A percentile compares a stretch with the other conserved stretches of the same genome.
Evolutionary conservation across 805 yeast species (phyloP).

Genomic region (Candida maltosa): DNA sequence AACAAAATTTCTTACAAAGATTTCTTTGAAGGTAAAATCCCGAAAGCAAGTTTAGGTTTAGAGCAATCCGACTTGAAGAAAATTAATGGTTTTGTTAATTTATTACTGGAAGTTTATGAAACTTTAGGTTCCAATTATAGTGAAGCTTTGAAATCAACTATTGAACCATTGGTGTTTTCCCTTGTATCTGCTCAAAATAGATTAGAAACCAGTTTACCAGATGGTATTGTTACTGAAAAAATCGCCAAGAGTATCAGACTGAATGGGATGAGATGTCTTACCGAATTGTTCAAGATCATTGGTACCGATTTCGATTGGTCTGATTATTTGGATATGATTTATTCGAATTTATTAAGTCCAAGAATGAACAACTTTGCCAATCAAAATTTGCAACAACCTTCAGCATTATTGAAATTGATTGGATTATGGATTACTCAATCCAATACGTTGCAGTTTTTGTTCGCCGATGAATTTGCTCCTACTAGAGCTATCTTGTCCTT

Average conservation of each 20-base stretch:
- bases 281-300: conserved; percentile 50
- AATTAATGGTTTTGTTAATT: conserved; percentile 62
- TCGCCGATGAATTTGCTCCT: conserved; percentile 53
- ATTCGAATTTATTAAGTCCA: conserved; percentile 53
- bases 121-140: conserved; percentile 59
- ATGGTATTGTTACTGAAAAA: conserved; percentile 24
- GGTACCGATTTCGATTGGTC: conserved; percentile 58
- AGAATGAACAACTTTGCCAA: conserved; percentile 64
- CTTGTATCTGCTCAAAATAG: conserved; percentile 49
- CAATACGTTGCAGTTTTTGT: conserved; percentile 49
- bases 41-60: conserved; percentile 8
- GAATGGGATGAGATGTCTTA: conserved; percentile 62
- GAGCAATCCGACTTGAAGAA: conserved; percentile 35
- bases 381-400: conserved; percentile 81
- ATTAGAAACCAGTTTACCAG: conserved; percentile 3
- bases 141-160: conserved; percentile 44
- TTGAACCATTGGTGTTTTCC: conserved; percentile 57
- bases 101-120: conserved; percentile 52
- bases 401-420: conserved; percentile 69
- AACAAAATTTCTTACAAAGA: conserved; percentile 45
- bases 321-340: conserved; percentile 46
- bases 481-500: conserved; percentile 53
- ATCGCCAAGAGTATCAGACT: conserved; percentile 61
- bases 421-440: conserved; percentile 47
- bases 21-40: conserved; percentile 15